phyloP scores from a whole-genome alignment of 2,329 filamentous ascomycete genomes.

The Xylariaceae sp. region DNA sequence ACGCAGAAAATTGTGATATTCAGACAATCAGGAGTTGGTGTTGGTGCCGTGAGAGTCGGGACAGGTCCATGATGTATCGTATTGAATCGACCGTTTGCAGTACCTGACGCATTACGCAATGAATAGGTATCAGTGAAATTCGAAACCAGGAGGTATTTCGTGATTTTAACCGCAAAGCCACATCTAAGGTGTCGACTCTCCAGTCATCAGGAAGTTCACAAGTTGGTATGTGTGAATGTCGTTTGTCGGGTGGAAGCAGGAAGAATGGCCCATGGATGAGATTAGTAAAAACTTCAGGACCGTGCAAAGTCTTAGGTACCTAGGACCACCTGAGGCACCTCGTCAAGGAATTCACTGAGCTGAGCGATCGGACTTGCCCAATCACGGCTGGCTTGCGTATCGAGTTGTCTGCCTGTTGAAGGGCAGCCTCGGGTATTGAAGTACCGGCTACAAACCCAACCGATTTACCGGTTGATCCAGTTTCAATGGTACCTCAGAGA shows the following conservation, averaged over 20 bases:
- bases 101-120: too few species aligned
- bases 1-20: too few species aligned
- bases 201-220: too few species aligned
- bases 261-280: background rate
- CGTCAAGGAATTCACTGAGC: background rate
- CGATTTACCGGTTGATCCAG: background rate
- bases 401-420: slow-evolving; percentile 19
- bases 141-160: too few species aligned
- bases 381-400: slow-evolving; percentile 21
- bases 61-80: too few species aligned
- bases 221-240: too few species aligned
- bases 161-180: too few species aligned
- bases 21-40: too few species aligned
- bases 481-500: background rate
- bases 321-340: background rate
- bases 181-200: too few species aligned
- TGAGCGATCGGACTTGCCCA: slow-evolving; percentile 1
- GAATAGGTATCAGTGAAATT: too few species aligned
- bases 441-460: background rate
- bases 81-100: too few species aligned
- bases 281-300: background rate
- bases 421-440: background rate
- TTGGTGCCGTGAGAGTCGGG: too few species aligned
- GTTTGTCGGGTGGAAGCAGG: background rate
- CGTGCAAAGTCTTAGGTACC: background rate